Evolutionary conservation across 2,329 filamentous ascomycete genomes (phyloP).

Genomic region (Zymoseptoria brevis): DNA sequence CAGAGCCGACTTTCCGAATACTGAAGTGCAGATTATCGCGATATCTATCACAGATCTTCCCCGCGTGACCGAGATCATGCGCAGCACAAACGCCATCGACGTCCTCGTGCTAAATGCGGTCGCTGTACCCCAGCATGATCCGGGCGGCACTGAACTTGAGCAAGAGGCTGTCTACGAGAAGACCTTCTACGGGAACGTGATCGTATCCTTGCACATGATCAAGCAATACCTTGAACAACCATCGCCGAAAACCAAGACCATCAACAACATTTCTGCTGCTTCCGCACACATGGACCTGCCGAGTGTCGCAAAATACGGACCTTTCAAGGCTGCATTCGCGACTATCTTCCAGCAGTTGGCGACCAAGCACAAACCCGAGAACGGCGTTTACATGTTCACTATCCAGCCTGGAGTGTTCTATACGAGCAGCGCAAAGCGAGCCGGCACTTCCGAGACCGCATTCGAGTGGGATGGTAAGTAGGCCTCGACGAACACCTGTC

Average conservation of each 20-base stretch:
- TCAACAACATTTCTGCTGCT: conserved; percentile 32
- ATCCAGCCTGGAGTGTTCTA: conserved; percentile 11
- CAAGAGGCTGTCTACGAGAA: conserved; percentile 12
- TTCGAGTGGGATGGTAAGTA: conserved; percentile 8
- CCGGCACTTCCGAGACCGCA: conserved; percentile 1
- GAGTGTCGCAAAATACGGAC: conserved; percentile 5
- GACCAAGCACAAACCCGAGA: neutral
- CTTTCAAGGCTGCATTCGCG: conserved; percentile 10
- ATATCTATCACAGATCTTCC: conserved; percentile 20
- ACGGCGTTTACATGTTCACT: conserved; percentile 4
- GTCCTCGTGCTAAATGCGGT: conserved; percentile 37
- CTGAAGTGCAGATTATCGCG: conserved; percentile 29
- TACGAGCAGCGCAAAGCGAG: conserved; percentile 1
- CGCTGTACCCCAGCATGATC: conserved; percentile 22
- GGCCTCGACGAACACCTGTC: neutral
- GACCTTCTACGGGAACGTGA: conserved; percentile 29
- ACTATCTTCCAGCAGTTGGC: conserved; percentile 5
- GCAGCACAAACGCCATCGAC: conserved; percentile 30
- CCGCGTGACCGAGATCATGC: conserved; percentile 26
- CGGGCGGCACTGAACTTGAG: conserved; percentile 12
- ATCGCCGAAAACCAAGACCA: conserved; percentile 15
- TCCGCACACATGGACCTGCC: conserved; percentile 27
- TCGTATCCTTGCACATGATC: conserved; percentile 28
- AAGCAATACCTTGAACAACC: conserved; percentile 32
- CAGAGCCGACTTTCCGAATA: conserved; percentile 25